Evolutionary conservation across 1,284 basidiomycete genomes (phyloP), one percentile per base, ranked within the genome.

Genomic region (Irpex sp.): DNA sequence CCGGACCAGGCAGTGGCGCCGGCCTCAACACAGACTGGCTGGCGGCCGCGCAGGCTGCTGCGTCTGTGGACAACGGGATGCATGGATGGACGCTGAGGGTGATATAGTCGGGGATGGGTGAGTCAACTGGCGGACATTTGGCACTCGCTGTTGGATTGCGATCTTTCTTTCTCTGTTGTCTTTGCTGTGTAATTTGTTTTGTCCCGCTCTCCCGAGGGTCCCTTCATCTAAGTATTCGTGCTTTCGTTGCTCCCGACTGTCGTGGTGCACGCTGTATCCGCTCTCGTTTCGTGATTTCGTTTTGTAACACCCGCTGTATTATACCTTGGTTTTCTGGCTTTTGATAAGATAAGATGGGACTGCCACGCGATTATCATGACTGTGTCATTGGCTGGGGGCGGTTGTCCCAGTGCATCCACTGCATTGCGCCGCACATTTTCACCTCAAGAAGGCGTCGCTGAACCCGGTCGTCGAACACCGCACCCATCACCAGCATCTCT

Each of bases 61-160:
- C 80, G 47, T 76, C 78, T 48, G 82, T 80, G 40, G 85, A 86
- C 26, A 86, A 77, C 40, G 81, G 80, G 36, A 69, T 86, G 66
- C 83, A 87, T 67, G 86, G 87, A 61, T 92, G 91, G 91, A 87
- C 86, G 72, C 75, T 92, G 68, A 81, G 90, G 72, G 87, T 92
- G 65, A 82, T 92, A 80, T 92, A 82, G 81, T 61, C 36, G n/a
- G 44, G 9, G 7, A 15, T 51, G 11, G 11, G 54, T 56, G 9
- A 34, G 54, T 13, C 8, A 17, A 13, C 54, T 56, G 54, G 31
- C 9, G 26, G 49, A 17, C 8, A 8, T 21, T 26, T 8, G 54
- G 7, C 6, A 34, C 31, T 31, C 19, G 54, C 15, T 56, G 17
- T 56, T 36, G 54, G 31, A 40, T 60, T 64, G 59, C 62, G 58